Evolutionary conservation across 768 basidiomycete genomes (phyloP), one percentile per base, ranked within the genome.

Genomic region (Gymnopilus dilepis): DNA sequence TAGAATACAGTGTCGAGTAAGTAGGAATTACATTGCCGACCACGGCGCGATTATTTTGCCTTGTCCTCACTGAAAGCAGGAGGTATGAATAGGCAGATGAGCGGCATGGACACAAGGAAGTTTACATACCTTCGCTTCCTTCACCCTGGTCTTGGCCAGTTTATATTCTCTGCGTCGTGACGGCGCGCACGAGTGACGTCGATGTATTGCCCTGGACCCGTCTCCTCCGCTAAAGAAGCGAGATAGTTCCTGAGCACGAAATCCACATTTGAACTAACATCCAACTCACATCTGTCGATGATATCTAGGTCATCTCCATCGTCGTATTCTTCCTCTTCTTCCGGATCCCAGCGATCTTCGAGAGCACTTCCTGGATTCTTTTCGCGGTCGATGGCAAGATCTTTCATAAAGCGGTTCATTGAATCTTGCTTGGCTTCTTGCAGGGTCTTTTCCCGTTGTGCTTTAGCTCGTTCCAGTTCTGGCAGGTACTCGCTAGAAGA

Each of bases 401-500:
- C 95, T 58, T 84, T 80, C 88, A 96, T 87, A 61, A 95, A 73
- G 45, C 90, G 80, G 66, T 81, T 83, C 78, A 96, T 80, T 0
- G 90, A 92, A 58, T 94, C 94, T 24, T 86, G 81, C 70, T 94
- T 94, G 43, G 80, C 78, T 22, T 63, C 57, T 37, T 63, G 47
- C 26, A 68, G 79, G 0, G 85, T 81, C 66, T 86, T 80, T 57
- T 92, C 89, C 28, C 89, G 84, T 3, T 80, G 78, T 7, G 80
- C 82, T 15, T 85, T 84, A 17, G 94, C 86, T 33, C 87, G 85
- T 43, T 89, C 83, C 5, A 99, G 83, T 70, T 98, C 96, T 0
- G 96, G 95, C 33, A 95, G 83, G 72, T 99, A 99, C 57, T 95
- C 94, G 62, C 94, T 97, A 73, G 30, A 60, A 58, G 47, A 41